Evolutionary conservation across 192 early-diverging fungal genomes (phyloP).

Genomic region (Coemansia sp.): DNA sequence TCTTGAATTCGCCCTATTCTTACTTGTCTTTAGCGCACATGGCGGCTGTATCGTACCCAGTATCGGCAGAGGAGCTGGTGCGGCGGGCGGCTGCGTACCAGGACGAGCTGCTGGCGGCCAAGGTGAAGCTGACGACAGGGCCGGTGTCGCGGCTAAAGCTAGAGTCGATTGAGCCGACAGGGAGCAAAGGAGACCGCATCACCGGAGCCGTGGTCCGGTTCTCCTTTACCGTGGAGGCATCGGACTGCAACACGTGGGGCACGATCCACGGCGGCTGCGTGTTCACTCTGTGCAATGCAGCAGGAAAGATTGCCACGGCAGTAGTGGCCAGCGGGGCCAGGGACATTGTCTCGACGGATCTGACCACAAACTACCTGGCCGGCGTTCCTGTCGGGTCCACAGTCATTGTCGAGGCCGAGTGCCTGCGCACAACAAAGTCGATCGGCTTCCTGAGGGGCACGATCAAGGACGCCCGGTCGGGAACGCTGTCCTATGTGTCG

Average conservation of each 20-base stretch:
- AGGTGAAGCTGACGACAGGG: constrained; percentile 31
- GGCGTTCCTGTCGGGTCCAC: constrained; percentile 12
- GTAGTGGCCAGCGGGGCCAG: constrained; percentile 22
- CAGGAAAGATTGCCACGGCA: constrained; percentile 42
- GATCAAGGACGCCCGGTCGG: constrained; percentile 15
- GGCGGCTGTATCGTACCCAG: neutral
- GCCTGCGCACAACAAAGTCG: constrained; percentile 30
- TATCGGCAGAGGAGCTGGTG: constrained; percentile 12
- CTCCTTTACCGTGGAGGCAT: constrained; percentile 15
- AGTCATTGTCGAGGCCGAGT: constrained; percentile 25
- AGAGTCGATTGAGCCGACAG: constrained; percentile 24
- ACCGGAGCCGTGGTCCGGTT: constrained; percentile 21
- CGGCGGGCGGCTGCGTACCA: constrained; percentile 20
- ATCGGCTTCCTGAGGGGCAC: constrained; percentile 23
- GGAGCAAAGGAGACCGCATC: constrained; percentile 27
- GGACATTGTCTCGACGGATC: constrained; percentile 31
- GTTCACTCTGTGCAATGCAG: constrained; percentile 35
- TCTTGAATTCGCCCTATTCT: too few species aligned
- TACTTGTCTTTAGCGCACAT: too few species aligned
- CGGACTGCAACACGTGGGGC: constrained; percentile 46
- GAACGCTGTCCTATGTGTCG: constrained; percentile 21
- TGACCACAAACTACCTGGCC: constrained; percentile 37
- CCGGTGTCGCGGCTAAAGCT: constrained; percentile 31
- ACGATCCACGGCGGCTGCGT: constrained; percentile 48
- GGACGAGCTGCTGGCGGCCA: constrained; percentile 21